A percentile compares a stretch with the other conserved stretches of the same genome.
Evolutionary conservation across 2,329 filamentous ascomycete species (phyloP).

Genomic region (Trichoderma pleuroti): DNA sequence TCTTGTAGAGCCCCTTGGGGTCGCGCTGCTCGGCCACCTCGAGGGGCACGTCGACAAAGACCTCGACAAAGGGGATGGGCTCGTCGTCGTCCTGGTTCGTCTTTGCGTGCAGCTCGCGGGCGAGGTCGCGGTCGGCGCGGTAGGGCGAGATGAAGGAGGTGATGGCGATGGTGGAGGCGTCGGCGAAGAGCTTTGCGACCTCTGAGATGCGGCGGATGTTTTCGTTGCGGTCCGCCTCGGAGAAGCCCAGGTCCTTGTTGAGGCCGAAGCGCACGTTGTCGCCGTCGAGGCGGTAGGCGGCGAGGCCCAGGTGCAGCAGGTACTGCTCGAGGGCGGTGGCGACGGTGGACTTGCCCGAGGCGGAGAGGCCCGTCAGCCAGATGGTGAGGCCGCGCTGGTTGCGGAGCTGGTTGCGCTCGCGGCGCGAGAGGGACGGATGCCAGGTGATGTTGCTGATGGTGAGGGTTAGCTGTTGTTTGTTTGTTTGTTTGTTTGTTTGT

Average conservation of each 20-base stretch:
- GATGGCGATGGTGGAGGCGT: slow-evolving; percentile 80
- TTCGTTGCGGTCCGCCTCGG: slow-evolving; percentile 88
- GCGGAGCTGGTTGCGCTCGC: slow-evolving; percentile 70
- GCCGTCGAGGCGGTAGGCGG: slow-evolving; percentile 91
- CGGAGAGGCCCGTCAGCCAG: slow-evolving; percentile 96
- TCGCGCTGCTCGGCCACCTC: slow-evolving; percentile 92
- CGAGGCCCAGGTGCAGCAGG: slow-evolving; percentile 77
- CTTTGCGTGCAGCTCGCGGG: slow-evolving; percentile 72
- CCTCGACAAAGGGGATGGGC: slow-evolving; percentile 84
- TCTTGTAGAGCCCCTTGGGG: slow-evolving; percentile 97
- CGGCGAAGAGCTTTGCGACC: slow-evolving; percentile 95
- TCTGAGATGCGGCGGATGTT: slow-evolving; percentile 97
- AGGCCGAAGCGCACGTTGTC: slow-evolving; percentile 98
- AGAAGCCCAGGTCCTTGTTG: slow-evolving; percentile 96
- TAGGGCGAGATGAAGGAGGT: slow-evolving; percentile 98
- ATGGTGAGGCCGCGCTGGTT: slow-evolving; percentile 89
- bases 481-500: too few relatives aligned
- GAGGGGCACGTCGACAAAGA: slow-evolving; percentile 86
- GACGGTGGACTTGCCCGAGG: slow-evolving; percentile 95
- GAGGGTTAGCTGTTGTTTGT: too few relatives aligned
- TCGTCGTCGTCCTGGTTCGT: slow-evolving; percentile 54
- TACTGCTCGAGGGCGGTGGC: slow-evolving; percentile 96
- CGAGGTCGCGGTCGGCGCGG: slow-evolving; percentile 77
- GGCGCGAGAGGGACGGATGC: slow-evolving; percentile 76
- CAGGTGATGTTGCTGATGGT: slow-evolving; percentile 77